Evolutionary conservation across 2,329 filamentous ascomycete species (phyloP), one percentile per base, ranked within the genome.

Genomic region (Epichloe sibirici): DNA sequence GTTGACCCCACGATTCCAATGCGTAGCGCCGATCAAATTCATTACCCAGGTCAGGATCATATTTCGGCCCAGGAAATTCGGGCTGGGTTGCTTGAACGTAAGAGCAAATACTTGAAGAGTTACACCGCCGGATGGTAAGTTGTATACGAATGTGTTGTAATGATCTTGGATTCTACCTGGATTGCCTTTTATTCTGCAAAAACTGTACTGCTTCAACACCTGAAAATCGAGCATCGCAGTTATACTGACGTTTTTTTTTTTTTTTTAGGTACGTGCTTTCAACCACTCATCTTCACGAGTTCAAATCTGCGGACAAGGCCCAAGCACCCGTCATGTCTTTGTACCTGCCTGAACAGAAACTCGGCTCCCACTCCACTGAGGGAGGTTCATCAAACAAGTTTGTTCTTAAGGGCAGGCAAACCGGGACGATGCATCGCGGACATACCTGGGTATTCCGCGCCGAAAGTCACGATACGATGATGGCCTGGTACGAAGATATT

Each of bases 71-170:
- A 87, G 56, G 91, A 97, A 68, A 87, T 98, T 51, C 79, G 90
- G 55, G 88, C 89, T 21, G 93, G 93, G 3, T 83, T 96, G 69
- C 74, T 98, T 38, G 93, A 98, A 73, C 85, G 93, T 59, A 97
- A 97, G 82, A 95, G 90, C 78, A 98, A 97, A 66, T 98, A 97
- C 64, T 74, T 98, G 56, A 97, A 96, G 74, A 96, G 90, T 67
- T 96, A 96, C 68, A 93, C 90, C 7, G 87, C 90, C 28, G 91
- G 91, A 64, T 97, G 91, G 90, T 91, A 74, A 70, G 84, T 63
- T 25, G 21, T 12, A 3, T 47, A 28, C 15, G 11, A 12, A 38
- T 28, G 17, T 23, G 17, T n/a, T 17, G 5, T 44, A 5, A 4
- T 28, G 17, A 15, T 47, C 38, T 3, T 28, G 11, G 28, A 11